Evolutionary conservation across 768 basidiomycete species (phyloP).

Genomic region (Exsudoporus frostii): DNA sequence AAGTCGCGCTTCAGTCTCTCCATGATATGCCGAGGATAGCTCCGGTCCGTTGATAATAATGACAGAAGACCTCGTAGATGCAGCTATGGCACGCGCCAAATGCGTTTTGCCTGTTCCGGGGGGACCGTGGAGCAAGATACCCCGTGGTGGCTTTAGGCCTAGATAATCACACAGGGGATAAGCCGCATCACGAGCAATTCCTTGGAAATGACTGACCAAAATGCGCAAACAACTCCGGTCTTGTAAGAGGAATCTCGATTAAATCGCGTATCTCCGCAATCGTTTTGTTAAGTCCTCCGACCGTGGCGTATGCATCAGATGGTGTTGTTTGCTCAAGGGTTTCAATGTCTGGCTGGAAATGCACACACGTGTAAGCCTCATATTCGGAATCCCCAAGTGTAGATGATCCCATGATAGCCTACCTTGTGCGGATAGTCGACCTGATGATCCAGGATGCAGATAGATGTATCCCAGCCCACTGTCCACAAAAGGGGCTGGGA

Average conservation of each 20-base stretch:
- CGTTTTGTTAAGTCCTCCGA: constrained; percentile 88
- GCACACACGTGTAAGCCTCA: constrained; percentile 13
- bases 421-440: constrained; percentile 34
- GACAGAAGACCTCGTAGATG: constrained; percentile 82
- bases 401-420: constrained; percentile 9
- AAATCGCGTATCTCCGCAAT: constrained; percentile 83
- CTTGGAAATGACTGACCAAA: constrained; percentile 50
- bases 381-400: constrained; percentile 6
- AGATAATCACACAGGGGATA: constrained; percentile 1
- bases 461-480: constrained; percentile 64
- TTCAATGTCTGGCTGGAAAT: constrained; percentile 44
- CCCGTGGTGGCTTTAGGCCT: constrained; percentile 95
- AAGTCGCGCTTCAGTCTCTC: constrained; percentile 90
- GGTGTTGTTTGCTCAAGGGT: constrained; percentile 40
- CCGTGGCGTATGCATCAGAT: constrained; percentile 67
- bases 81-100: constrained; percentile 89
- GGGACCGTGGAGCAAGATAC: constrained; percentile 91
- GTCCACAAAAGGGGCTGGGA: constrained; percentile 49
- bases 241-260: constrained; percentile 79
- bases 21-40: constrained; percentile 92
- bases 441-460: constrained; percentile 40
- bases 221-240: constrained; percentile 76
- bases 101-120: constrained; percentile 99
- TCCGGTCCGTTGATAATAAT: constrained; percentile 95
- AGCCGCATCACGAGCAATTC: constrained; percentile 16